Evolutionary conservation across 176 grass and related monocot genomes (phyloP).

Genomic region (Otatea glauca): DNA sequence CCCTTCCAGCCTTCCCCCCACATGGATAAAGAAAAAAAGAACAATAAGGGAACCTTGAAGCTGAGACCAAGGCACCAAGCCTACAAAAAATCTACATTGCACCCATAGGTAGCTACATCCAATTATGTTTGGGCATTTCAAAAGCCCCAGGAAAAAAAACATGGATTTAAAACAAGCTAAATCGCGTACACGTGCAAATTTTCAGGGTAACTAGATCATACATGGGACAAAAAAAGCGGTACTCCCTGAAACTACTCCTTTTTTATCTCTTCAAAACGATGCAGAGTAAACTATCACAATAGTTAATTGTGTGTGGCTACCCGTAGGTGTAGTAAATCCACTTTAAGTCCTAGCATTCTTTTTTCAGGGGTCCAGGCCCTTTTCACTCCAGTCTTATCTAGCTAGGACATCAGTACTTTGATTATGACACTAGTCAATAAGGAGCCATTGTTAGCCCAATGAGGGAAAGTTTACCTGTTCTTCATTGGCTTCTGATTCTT

Average conservation of each 20-base stretch:
- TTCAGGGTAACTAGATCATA: background rate
- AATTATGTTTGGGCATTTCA: conserved; percentile 10
- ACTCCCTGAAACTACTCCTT: background rate
- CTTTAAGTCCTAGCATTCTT: background rate
- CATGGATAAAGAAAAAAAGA: background rate
- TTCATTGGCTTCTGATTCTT: conserved; percentile 53
- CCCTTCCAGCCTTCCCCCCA: no score
- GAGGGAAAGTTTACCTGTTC: conserved; percentile 58
- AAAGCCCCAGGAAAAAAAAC: background rate
- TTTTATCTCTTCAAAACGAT: background rate
- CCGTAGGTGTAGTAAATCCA: background rate
- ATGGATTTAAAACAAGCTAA: background rate
- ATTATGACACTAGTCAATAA: conserved; percentile 3
- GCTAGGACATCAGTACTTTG: background rate
- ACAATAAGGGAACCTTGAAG: background rate
- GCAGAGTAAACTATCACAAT: background rate
- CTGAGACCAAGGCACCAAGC: background rate
- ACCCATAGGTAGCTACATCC: background rate
- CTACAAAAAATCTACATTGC: background rate
- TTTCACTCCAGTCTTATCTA: conserved; percentile 8
- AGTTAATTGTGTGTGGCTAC: background rate
- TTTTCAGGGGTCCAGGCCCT: background rate
- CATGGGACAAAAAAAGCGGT: background rate
- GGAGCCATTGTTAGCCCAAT: conserved; percentile 20
- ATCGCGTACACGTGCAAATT: background rate